Conservation (phyloP, 2,329 filamentous ascomycete genomes). For the Aspergillus brasiliensis region DNA sequence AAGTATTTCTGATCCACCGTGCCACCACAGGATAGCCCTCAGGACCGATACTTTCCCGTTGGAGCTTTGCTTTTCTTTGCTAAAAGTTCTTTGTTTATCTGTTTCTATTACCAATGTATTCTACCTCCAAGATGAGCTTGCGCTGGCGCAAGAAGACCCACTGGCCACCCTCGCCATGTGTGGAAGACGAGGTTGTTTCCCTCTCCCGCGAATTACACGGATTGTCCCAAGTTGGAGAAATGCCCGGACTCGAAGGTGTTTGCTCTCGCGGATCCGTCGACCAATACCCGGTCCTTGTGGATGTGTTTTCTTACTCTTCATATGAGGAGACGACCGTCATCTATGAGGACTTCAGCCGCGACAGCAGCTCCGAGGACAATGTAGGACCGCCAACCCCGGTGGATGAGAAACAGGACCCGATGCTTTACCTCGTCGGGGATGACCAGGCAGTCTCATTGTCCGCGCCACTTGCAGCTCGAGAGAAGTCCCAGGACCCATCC, state of each 20-base stretch:
- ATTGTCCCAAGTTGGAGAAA: constrained; percentile 31
- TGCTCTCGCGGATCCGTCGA: constrained; percentile 44
- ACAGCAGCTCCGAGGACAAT: constrained; percentile 30
- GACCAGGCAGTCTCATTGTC: constrained; percentile 8
- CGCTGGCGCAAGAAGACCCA: constrained; percentile 31
- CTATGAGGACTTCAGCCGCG: constrained; percentile 21
- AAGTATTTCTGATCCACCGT: constrained; percentile 23
- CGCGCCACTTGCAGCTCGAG: constrained; percentile 1
- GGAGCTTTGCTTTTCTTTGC: constrained; percentile 12
- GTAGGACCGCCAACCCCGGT: constrained; percentile 31
- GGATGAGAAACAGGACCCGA: constrained; percentile 20
- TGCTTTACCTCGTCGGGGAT: constrained; percentile 11
- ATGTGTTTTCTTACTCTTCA: constrained; percentile 21
- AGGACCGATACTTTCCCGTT: constrained; percentile 4
- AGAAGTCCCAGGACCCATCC: constrained; percentile 4
- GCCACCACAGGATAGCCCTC: constrained; percentile 23
- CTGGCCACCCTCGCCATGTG: constrained; percentile 48
- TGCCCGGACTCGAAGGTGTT: constrained; percentile 36
- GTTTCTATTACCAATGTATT: constrained; percentile 13
- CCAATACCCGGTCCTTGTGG: constrained; percentile 48
- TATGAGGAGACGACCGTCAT: constrained; percentile 15
- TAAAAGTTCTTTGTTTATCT: constrained; percentile 14
- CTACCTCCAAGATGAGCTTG: constrained; percentile 24
- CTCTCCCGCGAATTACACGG: constrained; percentile 45
- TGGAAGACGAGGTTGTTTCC: constrained; percentile 48